A percentile compares a stretch with the other conserved stretches of the same genome.
Conservation (phyloP, 2,329 filamentous ascomycete genomes). For the Verticillium zaregamsianum region DNA sequence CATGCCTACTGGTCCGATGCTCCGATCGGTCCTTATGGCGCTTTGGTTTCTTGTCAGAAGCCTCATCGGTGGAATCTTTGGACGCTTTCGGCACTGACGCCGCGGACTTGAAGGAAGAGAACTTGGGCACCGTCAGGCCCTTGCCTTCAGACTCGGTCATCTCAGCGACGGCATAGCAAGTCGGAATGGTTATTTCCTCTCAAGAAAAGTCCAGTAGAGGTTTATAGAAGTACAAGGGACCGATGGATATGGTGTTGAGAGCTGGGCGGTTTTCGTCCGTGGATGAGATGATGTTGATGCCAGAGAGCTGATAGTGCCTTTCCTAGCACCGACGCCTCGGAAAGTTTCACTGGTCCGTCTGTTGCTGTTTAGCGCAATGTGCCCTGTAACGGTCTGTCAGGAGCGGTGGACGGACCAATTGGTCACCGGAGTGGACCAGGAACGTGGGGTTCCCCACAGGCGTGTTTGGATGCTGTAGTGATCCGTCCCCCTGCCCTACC, state of each 20-base stretch:
- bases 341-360: background rate
- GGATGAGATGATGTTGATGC: background rate
- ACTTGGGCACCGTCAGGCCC: constrained; percentile 55
- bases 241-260: background rate
- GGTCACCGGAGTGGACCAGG: background rate
- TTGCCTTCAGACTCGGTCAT: background rate
- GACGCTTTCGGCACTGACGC: constrained; percentile 11
- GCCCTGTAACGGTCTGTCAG: background rate
- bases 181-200: background rate
- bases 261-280: no score
- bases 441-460: background rate
- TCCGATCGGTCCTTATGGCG: background rate
- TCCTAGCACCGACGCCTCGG: background rate
- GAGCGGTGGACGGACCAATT: background rate
- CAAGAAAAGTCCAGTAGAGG: background rate
- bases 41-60: constrained; percentile 1
- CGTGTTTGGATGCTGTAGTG: background rate
- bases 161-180: background rate
- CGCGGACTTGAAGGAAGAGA: constrained; percentile 67
- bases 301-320: background rate
- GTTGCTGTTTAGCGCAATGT: background rate
- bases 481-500: background rate
- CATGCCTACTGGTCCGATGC: background rate
- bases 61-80: constrained; percentile 9
- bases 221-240: background rate